phyloP scores from a whole-genome alignment of 495 filamentous ascomycete genomes.

The Daldinia concentrica region DNA sequence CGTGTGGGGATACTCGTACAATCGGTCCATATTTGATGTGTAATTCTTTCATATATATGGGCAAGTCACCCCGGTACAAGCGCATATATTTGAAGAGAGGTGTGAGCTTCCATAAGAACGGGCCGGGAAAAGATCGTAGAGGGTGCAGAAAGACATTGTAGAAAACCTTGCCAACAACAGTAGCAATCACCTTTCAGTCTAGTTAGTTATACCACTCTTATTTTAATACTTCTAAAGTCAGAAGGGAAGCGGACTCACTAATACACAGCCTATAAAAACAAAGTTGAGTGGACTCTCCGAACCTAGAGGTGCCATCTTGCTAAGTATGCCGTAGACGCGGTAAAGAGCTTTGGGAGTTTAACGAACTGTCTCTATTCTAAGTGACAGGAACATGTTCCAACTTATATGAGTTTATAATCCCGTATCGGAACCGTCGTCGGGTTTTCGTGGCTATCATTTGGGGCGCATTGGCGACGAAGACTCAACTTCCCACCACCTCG shows the following conservation, averaged over 20 bases:
- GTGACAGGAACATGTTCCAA: background rate
- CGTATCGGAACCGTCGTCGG: background rate
- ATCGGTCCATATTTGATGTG: conserved; percentile 58
- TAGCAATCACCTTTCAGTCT: conserved; percentile 12
- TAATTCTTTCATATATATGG: conserved; percentile 48
- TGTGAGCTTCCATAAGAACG: conserved; percentile 43
- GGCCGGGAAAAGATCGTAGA: conserved; percentile 55
- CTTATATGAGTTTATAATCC: conserved; percentile 21
- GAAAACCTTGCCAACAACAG: conserved; percentile 25
- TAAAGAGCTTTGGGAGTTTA: background rate
- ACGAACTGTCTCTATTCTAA: background rate
- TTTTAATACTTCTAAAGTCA: background rate
- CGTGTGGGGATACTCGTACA: conserved; percentile 58
- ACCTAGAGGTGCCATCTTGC: conserved; percentile 34
- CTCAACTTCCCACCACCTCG: background rate
- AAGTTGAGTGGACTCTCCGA: conserved; percentile 19
- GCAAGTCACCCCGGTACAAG: conserved; percentile 37
- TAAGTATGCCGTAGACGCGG: background rate
- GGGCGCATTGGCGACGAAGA: background rate
- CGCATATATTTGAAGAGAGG: conserved; percentile 33
- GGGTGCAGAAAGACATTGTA: conserved; percentile 57
- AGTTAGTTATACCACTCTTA: conserved; percentile 4
- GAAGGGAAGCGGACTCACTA: conserved; percentile 26
- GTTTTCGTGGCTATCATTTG: conserved; percentile 8
- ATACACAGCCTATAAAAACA: conserved; percentile 18